Conservation (phyloP, 176 grass and related monocot species). For the Bothriochloa decipiens region DNA sequence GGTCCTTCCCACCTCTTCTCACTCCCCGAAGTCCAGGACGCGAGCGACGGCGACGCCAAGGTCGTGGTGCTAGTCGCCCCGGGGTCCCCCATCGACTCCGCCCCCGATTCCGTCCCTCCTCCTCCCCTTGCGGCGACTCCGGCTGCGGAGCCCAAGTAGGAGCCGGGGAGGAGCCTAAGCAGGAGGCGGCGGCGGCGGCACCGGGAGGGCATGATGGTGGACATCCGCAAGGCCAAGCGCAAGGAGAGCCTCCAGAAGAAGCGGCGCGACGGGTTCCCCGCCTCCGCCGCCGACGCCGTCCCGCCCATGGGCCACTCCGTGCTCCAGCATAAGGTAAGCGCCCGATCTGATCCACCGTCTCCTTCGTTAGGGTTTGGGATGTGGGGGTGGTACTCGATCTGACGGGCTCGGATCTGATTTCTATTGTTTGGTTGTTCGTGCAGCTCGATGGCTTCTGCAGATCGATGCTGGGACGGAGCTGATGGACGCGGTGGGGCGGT, state of each 20-base stretch:
- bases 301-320: constrained; percentile 42
- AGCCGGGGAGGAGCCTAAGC: not conserved
- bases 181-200: not conserved
- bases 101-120: not conserved
- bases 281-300: constrained; percentile 15
- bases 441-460: constrained; percentile 80
- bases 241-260: constrained; percentile 87
- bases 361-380: not conserved
- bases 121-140: not conserved
- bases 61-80: constrained; percentile 43
- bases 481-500: too few species aligned
- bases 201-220: constrained; percentile 69
- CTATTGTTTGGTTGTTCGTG: not conserved
- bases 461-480: too few species aligned
- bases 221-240: constrained; percentile 78
- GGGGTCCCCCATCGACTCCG: constrained; percentile 28
- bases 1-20: too few species aligned
- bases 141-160: constrained; percentile 32
- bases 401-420: constrained; percentile 31
- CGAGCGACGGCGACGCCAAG: constrained; percentile 39
- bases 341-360: constrained; percentile 38
- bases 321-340: constrained; percentile 68
- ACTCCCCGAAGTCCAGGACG: constrained; percentile 21
- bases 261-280: constrained; percentile 62
- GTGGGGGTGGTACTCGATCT: constrained; percentile 27